A percentile compares a stretch with the other conserved stretches of the same genome.
These are phyloP conservation scores for Ichthyophthirius multifiliis DNA, from an alignment of 169 alveolate genomes.

Conservation along the genomic window DNA sequence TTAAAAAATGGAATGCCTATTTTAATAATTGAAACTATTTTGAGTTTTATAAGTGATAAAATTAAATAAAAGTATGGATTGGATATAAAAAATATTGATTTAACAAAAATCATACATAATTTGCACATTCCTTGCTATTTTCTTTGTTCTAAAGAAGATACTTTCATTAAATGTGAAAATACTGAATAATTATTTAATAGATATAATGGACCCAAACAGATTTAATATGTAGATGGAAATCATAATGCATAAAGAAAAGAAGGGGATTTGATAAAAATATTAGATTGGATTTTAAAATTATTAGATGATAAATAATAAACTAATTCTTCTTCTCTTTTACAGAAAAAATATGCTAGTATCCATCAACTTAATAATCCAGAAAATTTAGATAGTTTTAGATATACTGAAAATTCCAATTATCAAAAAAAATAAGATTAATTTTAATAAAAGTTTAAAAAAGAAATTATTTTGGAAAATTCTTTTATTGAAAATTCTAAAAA, in stretches of 20 bases:
- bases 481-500: too few species aligned
- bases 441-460: too few species aligned
- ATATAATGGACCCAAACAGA: conserved; percentile 23
- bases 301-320: too few species aligned
- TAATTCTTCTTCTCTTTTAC: too few species aligned
- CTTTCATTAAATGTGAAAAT: conserved; percentile 40
- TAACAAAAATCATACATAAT: conserved; percentile 20
- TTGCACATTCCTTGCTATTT: conserved; percentile 29
- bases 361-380: too few species aligned
- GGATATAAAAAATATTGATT: conserved; percentile 38
- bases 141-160: conserved; percentile 38
- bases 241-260: conserved; percentile 33
- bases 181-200: conserved; percentile 15
- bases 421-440: too few species aligned
- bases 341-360: too few species aligned
- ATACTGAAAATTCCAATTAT: too few species aligned
- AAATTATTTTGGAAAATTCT: too few species aligned
- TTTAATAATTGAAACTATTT: conserved; percentile 24
- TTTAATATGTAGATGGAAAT: conserved; percentile 25
- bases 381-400: too few species aligned
- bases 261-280: background rate
- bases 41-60: conserved; percentile 16
- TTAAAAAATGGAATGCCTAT: conserved; percentile 31
- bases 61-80: conserved; percentile 29
- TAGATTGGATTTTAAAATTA: too few species aligned